Conservation (phyloP, 2,329 filamentous ascomycete genomes). For the Colletotrichum paranaense region DNA sequence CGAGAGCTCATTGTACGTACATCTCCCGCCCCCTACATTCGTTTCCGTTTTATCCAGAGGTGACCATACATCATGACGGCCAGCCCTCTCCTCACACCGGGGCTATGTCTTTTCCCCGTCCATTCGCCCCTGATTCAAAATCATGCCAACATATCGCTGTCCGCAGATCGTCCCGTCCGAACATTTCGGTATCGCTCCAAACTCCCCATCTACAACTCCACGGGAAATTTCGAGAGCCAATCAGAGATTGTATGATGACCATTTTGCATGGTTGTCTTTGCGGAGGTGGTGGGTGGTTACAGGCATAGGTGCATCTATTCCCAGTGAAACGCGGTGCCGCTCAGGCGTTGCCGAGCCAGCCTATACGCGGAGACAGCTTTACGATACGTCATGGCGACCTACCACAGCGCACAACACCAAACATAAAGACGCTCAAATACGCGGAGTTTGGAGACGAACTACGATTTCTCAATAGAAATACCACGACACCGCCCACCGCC, state of each 20-base stretch:
- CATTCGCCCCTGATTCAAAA: neutral
- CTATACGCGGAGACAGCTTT: slow-evolving; percentile 18
- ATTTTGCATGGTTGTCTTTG: slow-evolving; percentile 12
- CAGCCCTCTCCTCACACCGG: neutral
- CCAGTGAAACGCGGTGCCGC: slow-evolving; percentile 17
- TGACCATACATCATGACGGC: neutral
- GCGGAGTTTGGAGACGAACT: neutral
- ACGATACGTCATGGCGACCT: slow-evolving; percentile 14
- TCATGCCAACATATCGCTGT: neutral
- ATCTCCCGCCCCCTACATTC: neutral
- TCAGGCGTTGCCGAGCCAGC: neutral
- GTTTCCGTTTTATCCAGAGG: neutral
- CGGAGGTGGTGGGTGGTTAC: neutral
- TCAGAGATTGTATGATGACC: slow-evolving; percentile 7
- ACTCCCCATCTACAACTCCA: neutral
- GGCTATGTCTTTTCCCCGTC: neutral
- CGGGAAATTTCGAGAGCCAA: neutral
- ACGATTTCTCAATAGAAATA: no score
- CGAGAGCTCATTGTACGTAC: neutral
- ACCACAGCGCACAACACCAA: neutral
- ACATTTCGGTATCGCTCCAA: slow-evolving; percentile 10
- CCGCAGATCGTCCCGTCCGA: slow-evolving; percentile 12
- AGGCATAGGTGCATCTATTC: slow-evolving; percentile 11
- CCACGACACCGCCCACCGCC: no score
- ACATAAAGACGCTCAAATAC: neutral